Conservation (phyloP, 2,329 filamentous ascomycete species). For the Paradendryphiella salina region DNA sequence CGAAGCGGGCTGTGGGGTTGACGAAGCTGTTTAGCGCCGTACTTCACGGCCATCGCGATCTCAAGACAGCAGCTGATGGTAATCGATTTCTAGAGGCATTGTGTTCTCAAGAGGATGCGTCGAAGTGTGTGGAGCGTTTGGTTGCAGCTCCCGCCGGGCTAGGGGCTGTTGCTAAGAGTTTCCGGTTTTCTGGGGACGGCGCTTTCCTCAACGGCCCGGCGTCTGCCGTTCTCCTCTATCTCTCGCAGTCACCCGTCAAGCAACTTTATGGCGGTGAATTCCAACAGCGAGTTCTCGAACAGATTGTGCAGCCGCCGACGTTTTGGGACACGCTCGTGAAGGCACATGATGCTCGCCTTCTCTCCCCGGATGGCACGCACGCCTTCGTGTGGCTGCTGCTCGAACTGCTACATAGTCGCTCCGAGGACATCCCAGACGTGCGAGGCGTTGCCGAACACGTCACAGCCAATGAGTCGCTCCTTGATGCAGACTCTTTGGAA, state of each 20-base stretch:
- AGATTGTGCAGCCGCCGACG: constrained; percentile 57
- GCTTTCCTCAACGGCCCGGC: constrained; percentile 52
- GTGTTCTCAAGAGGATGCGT: constrained; percentile 48
- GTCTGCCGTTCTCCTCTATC: constrained; percentile 41
- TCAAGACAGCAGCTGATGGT: constrained; percentile 48
- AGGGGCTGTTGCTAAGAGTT: constrained; percentile 45
- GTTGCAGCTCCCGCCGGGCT: constrained; percentile 32
- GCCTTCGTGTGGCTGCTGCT: constrained; percentile 51
- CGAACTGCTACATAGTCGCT: constrained; percentile 51
- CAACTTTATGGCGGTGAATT: constrained; percentile 56
- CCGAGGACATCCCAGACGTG: constrained; percentile 32
- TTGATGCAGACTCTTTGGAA: constrained; percentile 51
- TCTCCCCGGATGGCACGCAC: constrained; percentile 30
- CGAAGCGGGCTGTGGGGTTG: constrained; percentile 38
- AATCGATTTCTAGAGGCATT: constrained; percentile 56
- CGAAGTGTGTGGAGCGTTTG: constrained; percentile 46
- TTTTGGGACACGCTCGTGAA: constrained; percentile 58
- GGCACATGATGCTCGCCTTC: constrained; percentile 25
- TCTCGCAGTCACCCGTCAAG: constrained; percentile 53
- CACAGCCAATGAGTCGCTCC: constrained; percentile 26
- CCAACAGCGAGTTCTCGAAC: constrained; percentile 52
- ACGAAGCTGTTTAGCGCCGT: constrained; percentile 48
- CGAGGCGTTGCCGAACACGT: constrained; percentile 29
- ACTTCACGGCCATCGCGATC: constrained; percentile 45
- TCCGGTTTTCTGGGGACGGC: constrained; percentile 51